Base-by-base conservation (phyloP, 805 yeast species). In the Debaryomyces tyrocola region DNA sequence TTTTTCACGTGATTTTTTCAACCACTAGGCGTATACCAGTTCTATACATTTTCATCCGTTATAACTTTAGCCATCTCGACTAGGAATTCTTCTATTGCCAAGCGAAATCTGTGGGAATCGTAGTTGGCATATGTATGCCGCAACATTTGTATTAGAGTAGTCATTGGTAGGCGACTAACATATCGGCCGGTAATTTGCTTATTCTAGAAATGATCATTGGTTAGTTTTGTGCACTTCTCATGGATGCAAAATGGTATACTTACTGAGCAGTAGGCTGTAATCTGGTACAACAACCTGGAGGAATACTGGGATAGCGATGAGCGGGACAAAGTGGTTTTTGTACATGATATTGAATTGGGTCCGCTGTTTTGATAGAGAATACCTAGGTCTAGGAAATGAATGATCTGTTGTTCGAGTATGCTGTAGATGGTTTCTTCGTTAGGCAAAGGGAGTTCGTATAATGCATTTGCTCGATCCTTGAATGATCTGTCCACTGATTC, bases 401-500 rank as follows among this genome's bases (percentile, higher is more conserved):
- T 7, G 8, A 35, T 14, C 8, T 12, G 21, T 11, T 35, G 20
- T 12, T 35, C 38, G 3, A 74, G 41, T 12, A 73, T 72, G 31
- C 53, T 50, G 20, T 49, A 53, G 4, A 66, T 62, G 0, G 67
- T 69, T 7, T 44, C 39, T 15, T 46, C 40, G n/a, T 63, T 55
- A 8, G 79, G 79, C 31, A 52, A 60, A 2, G 66, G 63, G 4
- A 74, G 58, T 35, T 50, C 53, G 45, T 70, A 72, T 1, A 60
- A 52, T 4, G 62, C 63, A 46, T 73, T 78, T 4, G 70, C 70
- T 37, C 80, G 57, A 56, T 75, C 80, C 5, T 71, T 34, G 47
- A 75, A 75, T 1, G 80, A 80, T 24, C 36, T 15, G 56, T 75
- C 80, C 21, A 75, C 55, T 2, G 70, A 62, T 11, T 58, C 54